These are phyloP conservation scores for Chamaecrista fasciculata DNA, from an alignment of 306 rosid species.

Conservation along the genomic window DNA sequence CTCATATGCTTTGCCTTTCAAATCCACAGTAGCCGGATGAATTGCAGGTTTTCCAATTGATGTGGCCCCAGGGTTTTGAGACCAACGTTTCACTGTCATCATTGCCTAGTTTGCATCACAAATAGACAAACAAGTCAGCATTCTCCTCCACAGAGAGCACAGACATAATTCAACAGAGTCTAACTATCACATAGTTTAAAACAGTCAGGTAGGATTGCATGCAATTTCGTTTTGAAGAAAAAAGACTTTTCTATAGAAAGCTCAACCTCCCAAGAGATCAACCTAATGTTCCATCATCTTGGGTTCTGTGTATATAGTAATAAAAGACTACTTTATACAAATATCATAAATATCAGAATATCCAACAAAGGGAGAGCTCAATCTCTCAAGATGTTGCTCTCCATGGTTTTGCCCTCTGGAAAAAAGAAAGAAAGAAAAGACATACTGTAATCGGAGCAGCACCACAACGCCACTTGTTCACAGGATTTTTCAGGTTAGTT, in stretches of 20 bases:
- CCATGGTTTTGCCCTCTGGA: neutral
- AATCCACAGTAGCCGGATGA: slow-evolving; percentile 87
- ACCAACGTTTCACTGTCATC: slow-evolving; percentile 93
- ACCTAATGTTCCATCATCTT: too few species aligned
- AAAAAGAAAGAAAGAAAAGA: slow-evolving; percentile 27
- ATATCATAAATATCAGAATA: too few species aligned
- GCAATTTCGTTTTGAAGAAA: neutral
- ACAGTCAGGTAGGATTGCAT: neutral
- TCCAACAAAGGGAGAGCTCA: too few species aligned
- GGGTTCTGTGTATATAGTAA: too few species aligned
- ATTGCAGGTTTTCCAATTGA: slow-evolving; percentile 92
- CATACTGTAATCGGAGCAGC: slow-evolving; percentile 85
- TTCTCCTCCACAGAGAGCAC: neutral
- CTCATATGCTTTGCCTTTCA: slow-evolving; percentile 96
- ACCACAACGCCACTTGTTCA: slow-evolving; percentile 90
- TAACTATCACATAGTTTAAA: neutral
- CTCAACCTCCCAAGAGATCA: too few species aligned
- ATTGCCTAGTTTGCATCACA: slow-evolving; percentile 53
- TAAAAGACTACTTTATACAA: too few species aligned
- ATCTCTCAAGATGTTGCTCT: too few species aligned
- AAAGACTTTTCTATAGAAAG: too few species aligned
- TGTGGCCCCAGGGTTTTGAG: slow-evolving; percentile 74
- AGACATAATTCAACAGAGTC: neutral
- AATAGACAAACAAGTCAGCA: slow-evolving; percentile 16
- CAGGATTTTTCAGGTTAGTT: slow-evolving; percentile 81